Evolutionary conservation across 2,329 filamentous ascomycete genomes (phyloP), one percentile per base, ranked within the genome.

Genomic region (Pseudofabraea citricarpa): DNA sequence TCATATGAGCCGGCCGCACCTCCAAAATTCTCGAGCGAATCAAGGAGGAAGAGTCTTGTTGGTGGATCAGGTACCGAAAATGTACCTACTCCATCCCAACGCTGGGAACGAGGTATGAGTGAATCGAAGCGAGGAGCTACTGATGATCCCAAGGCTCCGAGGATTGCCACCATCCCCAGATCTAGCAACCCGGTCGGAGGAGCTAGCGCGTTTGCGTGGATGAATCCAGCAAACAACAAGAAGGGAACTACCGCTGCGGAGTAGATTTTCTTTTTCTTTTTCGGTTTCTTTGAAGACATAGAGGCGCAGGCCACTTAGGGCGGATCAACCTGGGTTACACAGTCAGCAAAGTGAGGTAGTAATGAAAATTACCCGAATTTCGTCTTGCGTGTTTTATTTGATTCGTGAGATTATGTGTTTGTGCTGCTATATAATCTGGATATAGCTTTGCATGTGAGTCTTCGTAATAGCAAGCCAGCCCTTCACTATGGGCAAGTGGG

Each of bases 201-300:
- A n/a, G 91, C 87, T 12, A 93, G 88, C 46, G 91, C 91, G 3
- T 97, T 97, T 68, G 84, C 87, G 10, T 97, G 90, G 90, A 83
- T 96, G 71, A 91, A 86, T 37, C 66, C 73, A 19, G 60, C 59
- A 40, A 73, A 73, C 54, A 65, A 71, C 36, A 70, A 69, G 55
- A 59, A 65, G 9, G 42, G 31, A 38, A 27, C 39, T 48, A 38
- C 45, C 20, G 40, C 43, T 31, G 42, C 43, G 5, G 50, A 52
- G 38, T 52, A 48, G 22, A 16, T 35, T 24, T n/a, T n/a, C n/a
- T n/a, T 40, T 32, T n/a, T n/a, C n/a, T n/a, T n/a, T n/a, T n/a
- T n/a, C n/a, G n/a, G n/a, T 31, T 15, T n/a, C 13, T 12, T 31
- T 12, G 16, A 4, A 31, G 6, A 31, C 27, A 5, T 31, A 31